Evolutionary conservation across 208 protist species (phyloP).

Genomic region (Borovskyia barvae): DNA sequence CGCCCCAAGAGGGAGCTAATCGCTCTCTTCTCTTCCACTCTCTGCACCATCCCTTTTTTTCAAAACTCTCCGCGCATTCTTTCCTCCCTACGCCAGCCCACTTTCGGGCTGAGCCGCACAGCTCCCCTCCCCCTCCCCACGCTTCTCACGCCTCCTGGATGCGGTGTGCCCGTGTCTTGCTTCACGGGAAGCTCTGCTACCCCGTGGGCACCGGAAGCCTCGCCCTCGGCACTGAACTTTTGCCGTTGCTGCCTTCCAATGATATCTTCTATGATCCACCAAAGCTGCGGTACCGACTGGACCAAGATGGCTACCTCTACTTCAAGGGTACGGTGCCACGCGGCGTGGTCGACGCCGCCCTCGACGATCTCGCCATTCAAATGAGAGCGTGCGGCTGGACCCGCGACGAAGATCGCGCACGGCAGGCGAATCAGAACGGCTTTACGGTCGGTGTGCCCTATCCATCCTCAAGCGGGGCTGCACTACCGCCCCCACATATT

Average conservation of each 20-base stretch:
- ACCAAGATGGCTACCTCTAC: constrained; percentile 85
- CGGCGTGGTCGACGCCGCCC: constrained; percentile 42
- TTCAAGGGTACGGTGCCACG: constrained; percentile 80
- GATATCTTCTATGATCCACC: constrained; percentile 86
- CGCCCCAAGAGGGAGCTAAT: too few relatives aligned
- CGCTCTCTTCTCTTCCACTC: too few relatives aligned
- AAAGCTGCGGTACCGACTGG: constrained; percentile 76
- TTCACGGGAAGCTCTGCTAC: constrained; percentile 68
- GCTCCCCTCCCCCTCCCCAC: too few relatives aligned
- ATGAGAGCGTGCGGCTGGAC: constrained; percentile 67
- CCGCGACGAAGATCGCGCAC: constrained; percentile 36
- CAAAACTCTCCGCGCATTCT: too few relatives aligned
- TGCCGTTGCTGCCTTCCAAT: constrained; percentile 74
- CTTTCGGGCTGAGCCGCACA: not conserved
- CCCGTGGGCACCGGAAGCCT: constrained; percentile 56
- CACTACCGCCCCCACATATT: constrained; percentile 60
- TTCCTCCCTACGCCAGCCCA: too few relatives aligned
- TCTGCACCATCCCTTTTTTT: too few relatives aligned
- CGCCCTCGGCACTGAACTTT: constrained; percentile 56
- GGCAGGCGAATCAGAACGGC: constrained; percentile 42
- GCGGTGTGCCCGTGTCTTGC: constrained; percentile 29
- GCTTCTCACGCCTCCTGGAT: constrained; percentile 25
- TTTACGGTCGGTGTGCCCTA: constrained; percentile 74
- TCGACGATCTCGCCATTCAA: constrained; percentile 68
- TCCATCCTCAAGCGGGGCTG: constrained; percentile 22